Base-by-base conservation (phyloP, 805 yeast species). In the Kodamaea laetipori region DNA sequence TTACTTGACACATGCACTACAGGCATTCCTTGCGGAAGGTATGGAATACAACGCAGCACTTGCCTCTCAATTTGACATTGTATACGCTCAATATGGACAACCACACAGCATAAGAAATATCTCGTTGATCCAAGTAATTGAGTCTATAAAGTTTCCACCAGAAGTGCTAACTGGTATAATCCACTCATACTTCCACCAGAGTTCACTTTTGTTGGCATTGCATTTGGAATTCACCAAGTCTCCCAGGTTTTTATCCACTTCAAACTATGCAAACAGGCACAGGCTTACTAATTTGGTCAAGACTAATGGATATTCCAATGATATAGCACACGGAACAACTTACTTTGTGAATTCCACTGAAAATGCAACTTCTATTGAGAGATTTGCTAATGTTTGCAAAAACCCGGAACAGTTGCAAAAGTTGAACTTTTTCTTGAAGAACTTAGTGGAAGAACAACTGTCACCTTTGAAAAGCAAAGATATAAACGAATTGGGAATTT, bases 181-280 rank as follows among this genome's bases (percentile, higher is more conserved):
- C 38, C 31, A 48, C 15, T 53, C 59, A 11, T 59, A 59, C 46
- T 60, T 53, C 40, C 49, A 62, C 33, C 70, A 67, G 45, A 53
- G 61, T 13, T 56, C 59, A 3, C 45, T 65, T 6, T 52, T 68
- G 16, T 47, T 60, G 51, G 60, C 65, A 16, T 48, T 62, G 5
- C 67, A 67, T 46, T 38, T 62, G 41, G 53, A 50, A 13, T 36
- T 64, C 40, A 39, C 53, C 18, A 41, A 53, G 13, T 60, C 63
- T 37, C 52, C 62, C 10, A 46, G 54, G 13, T 67, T 67, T 64
- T 45, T 67, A 16, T 60, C 61, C 3, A 58, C 67, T 2, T 31
- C 40, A 17, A 36, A 28, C 19, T 37, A 27, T 8, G n/a, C 34
- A 6, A 35, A 31, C 13, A 27, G 10, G 31, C 30, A 17, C 30